Conservation (phyloP, 1,284 basidiomycete genomes). For the Tilletia horrida region DNA sequence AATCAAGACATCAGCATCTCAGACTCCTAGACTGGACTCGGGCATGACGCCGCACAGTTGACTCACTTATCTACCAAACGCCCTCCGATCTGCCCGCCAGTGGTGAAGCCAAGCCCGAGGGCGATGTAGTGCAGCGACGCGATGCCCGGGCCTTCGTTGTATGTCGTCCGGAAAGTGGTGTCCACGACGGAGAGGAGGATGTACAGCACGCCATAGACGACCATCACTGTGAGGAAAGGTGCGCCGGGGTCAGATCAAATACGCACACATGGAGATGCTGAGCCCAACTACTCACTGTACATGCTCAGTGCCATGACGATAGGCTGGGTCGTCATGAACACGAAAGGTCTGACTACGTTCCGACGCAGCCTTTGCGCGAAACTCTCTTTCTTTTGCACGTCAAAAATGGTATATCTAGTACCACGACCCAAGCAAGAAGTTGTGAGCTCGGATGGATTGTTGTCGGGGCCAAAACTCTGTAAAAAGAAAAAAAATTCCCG, state of each 20-base stretch:
- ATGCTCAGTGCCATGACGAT: constrained; percentile 59
- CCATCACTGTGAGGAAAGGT: constrained; percentile 33
- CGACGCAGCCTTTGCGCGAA: constrained; percentile 51
- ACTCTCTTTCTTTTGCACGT: constrained; percentile 33
- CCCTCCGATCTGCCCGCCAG: constrained; percentile 63
- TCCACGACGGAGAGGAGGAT: constrained; percentile 68
- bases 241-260: too few relatives aligned
- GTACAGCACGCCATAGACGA: constrained; percentile 62
- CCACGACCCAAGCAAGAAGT: neutral
- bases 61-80: constrained; percentile 58
- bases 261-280: too few relatives aligned
- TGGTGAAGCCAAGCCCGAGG: constrained; percentile 55
- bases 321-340: constrained; percentile 59
- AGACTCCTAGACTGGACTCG: too few relatives aligned
- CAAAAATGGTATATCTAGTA: constrained; percentile 34
- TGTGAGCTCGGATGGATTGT: too few relatives aligned
- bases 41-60: too few relatives aligned
- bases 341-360: constrained; percentile 60
- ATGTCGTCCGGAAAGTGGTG: constrained; percentile 61
- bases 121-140: constrained; percentile 67
- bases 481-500: too few relatives aligned
- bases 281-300: constrained; percentile 57
- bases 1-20: too few relatives aligned
- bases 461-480: too few relatives aligned
- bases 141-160: constrained; percentile 59